A percentile compares a stretch with the other conserved stretches of the same genome.
phyloP scores from a whole-genome alignment of 768 basidiomycete species.

The Tylopilus rubrobrunneus region DNA sequence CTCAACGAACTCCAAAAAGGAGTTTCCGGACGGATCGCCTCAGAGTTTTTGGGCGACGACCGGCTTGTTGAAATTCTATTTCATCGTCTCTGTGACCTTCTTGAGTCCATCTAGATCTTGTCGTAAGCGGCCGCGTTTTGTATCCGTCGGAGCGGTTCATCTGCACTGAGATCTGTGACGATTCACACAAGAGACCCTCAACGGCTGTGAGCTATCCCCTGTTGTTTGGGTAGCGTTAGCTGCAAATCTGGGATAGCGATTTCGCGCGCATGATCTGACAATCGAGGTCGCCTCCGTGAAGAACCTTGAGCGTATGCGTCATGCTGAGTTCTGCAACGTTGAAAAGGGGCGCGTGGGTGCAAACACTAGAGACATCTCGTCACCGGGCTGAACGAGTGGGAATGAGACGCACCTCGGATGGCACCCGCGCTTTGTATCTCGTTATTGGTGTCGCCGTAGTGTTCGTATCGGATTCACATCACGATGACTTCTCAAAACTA shows the following conservation, averaged over 20 bases:
- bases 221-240: constrained; percentile 77
- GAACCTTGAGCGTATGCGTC: constrained; percentile 75
- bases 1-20: constrained; percentile 89
- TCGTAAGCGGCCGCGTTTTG: constrained; percentile 68
- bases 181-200: constrained; percentile 89
- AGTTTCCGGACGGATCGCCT: constrained; percentile 84
- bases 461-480: constrained; percentile 85
- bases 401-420: constrained; percentile 63
- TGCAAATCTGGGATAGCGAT: constrained; percentile 84
- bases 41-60: constrained; percentile 29
- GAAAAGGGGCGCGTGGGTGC: no score
- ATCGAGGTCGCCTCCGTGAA: constrained; percentile 73
- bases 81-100: constrained; percentile 59
- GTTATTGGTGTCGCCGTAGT: constrained; percentile 87
- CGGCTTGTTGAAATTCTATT: constrained; percentile 24
- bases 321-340: constrained; percentile 67
- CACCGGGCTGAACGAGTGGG: neutral
- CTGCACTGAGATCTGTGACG: constrained; percentile 69
- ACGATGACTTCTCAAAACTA: constrained; percentile 94
- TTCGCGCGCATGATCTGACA: constrained; percentile 90
- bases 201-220: constrained; percentile 93
- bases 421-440: constrained; percentile 89
- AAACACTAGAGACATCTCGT: no score
- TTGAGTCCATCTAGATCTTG: constrained; percentile 71
- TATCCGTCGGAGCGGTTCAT: constrained; percentile 80